Evolutionary conservation across 192 early-diverging fungal species (phyloP).

Genomic region (Umbelopsis isabellina): DNA sequence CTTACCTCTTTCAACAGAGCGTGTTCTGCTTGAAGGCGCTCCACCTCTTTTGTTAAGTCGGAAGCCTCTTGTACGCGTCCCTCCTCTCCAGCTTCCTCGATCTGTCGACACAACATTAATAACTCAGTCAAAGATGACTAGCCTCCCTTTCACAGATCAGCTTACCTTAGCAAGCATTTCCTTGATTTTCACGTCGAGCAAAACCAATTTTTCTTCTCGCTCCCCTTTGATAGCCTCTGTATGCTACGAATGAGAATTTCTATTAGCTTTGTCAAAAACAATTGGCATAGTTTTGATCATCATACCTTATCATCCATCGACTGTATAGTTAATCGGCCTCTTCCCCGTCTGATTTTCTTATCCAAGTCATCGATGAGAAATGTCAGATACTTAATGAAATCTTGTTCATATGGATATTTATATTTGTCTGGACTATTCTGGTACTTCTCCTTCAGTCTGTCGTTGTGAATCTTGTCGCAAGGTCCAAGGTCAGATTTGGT

Average conservation of each 20-base stretch:
- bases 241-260: constrained; percentile 35
- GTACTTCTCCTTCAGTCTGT: constrained; percentile 71
- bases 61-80: constrained; percentile 77
- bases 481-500: constrained; percentile 81
- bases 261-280: not conserved
- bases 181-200: constrained; percentile 82
- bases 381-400: constrained; percentile 69
- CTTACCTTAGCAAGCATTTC: constrained; percentile 57
- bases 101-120: constrained; percentile 32
- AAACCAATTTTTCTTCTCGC: constrained; percentile 78
- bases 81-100: constrained; percentile 74
- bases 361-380: constrained; percentile 70
- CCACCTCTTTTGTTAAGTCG: constrained; percentile 64
- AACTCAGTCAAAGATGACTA: not conserved
- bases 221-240: constrained; percentile 72
- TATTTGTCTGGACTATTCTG: constrained; percentile 66
- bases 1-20: constrained; percentile 57
- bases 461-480: constrained; percentile 83
- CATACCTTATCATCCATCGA: constrained; percentile 60
- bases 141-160: not conserved
- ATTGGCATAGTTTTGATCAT: not conserved
- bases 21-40: constrained; percentile 68
- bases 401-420: constrained; percentile 73
- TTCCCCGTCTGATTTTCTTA: constrained; percentile 70
- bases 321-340: constrained; percentile 68